These are phyloP conservation scores for Silene coronaria DNA, from an alignment of 179 eudicot genomes.

Conservation along the genomic window DNA sequence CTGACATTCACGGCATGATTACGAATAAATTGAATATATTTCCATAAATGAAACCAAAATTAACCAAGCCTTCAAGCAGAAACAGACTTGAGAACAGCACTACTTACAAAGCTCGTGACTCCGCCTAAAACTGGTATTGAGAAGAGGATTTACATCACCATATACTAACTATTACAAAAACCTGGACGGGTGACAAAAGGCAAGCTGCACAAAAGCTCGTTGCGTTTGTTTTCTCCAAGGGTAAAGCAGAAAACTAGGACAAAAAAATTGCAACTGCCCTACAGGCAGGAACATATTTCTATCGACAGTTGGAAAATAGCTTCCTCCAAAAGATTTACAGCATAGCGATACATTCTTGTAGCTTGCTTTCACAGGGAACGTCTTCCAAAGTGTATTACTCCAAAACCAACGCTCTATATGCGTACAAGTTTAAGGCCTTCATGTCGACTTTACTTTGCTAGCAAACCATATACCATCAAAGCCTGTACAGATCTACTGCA, in stretches of 20 bases:
- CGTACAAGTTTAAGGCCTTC: background rate
- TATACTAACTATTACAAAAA: constrained; percentile 20
- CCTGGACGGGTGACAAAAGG: constrained; percentile 13
- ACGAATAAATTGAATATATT: constrained; percentile 1
- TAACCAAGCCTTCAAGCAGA: constrained; percentile 1
- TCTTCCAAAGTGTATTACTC: constrained; percentile 13
- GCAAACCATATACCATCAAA: background rate
- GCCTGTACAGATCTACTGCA: constrained; percentile 25
- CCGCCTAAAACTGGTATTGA: background rate
- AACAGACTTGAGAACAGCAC: background rate
- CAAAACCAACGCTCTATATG: constrained; percentile 5
- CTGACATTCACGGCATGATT: background rate
- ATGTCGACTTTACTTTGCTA: background rate
- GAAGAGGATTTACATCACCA: constrained; percentile 11
- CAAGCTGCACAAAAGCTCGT: constrained; percentile 14
- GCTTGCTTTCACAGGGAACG: background rate
- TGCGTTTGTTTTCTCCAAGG: constrained; percentile 11
- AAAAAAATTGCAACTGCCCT: background rate
- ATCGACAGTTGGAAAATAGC: constrained; percentile 11
- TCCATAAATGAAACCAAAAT: constrained; percentile 15
- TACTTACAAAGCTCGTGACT: constrained; percentile 18
- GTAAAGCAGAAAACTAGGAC: background rate
- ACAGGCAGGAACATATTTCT: constrained; percentile 2
- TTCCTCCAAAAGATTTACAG: constrained; percentile 18
- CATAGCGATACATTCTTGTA: background rate